Percentiles rank a stretch among this genome's conserved stretches.
These are phyloP conservation scores for Fragaria iinumae DNA, from an alignment of 306 rosid genomes.

Conservation along the genomic window DNA sequence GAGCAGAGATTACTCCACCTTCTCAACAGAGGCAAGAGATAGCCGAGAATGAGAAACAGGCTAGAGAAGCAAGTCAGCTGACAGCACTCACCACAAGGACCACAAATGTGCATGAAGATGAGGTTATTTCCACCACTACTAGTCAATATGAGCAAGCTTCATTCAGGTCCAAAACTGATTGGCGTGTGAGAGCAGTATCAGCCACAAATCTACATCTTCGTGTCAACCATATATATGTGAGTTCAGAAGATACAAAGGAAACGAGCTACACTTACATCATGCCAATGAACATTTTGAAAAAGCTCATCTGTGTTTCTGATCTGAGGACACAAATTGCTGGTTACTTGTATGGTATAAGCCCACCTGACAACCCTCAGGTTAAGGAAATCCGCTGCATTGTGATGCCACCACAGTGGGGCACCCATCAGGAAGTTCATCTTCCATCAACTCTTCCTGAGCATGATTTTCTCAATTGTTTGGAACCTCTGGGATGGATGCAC, in stretches of 20 bases:
- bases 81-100: slow-evolving; percentile 93
- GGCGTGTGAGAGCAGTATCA: slow-evolving; percentile 99
- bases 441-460: slow-evolving; percentile 94
- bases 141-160: slow-evolving; percentile 95
- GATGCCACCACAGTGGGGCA: slow-evolving; percentile 97
- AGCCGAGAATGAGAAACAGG: slow-evolving; percentile 98
- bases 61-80: slow-evolving; percentile 81
- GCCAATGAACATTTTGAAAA: slow-evolving; percentile 96
- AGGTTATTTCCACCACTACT: slow-evolving; percentile 84
- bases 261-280: slow-evolving; percentile 93
- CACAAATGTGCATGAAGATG: slow-evolving; percentile 92
- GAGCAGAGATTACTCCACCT: slow-evolving; percentile 99
- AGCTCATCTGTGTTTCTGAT: slow-evolving; percentile 93
- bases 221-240: slow-evolving; percentile 89
- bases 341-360: slow-evolving; percentile 89
- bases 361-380: slow-evolving; percentile 97
- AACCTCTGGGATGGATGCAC: slow-evolving; percentile 99
- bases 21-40: slow-evolving; percentile 98
- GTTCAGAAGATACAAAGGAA: slow-evolving; percentile 97
- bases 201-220: slow-evolving; percentile 94
- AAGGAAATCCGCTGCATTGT: slow-evolving; percentile 94
- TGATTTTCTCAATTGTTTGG: slow-evolving; percentile 88
- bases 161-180: slow-evolving; percentile 91
- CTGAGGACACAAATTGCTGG: slow-evolving; percentile 94
- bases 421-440: slow-evolving; percentile 93